A percentile compares a stretch with the other conserved stretches of the same genome.
Evolutionary conservation across 306 rosid genomes (phyloP).

Genomic region (Vicia villosa): DNA sequence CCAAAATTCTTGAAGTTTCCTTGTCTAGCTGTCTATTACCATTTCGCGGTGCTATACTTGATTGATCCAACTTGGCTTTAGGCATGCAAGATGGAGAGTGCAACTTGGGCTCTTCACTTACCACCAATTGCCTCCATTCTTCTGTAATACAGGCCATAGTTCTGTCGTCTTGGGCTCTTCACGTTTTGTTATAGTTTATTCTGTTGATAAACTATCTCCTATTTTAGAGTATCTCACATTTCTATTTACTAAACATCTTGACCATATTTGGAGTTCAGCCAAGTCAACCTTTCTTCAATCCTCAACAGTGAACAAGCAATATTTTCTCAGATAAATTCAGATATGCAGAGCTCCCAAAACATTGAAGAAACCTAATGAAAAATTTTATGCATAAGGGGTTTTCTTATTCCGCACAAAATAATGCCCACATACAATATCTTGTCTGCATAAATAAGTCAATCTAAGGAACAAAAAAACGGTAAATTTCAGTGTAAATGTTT

Average conservation of each 20-base stretch:
- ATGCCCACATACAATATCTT: constrained; percentile 14
- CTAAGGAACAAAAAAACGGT: neutral
- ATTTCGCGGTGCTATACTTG: constrained; percentile 44
- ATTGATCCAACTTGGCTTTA: constrained; percentile 49
- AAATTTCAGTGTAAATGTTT: constrained; percentile 17
- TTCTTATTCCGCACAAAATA: constrained; percentile 7
- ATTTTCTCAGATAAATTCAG: constrained; percentile 19
- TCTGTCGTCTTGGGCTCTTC: constrained; percentile 43
- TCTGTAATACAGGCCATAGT: constrained; percentile 53
- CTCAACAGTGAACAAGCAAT: constrained; percentile 15
- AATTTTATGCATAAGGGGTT: constrained; percentile 9
- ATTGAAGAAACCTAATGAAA: constrained; percentile 11
- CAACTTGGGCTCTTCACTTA: constrained; percentile 53
- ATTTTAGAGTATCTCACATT: constrained; percentile 1
- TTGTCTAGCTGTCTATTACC: constrained; percentile 52
- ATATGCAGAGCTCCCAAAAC: constrained; percentile 14
- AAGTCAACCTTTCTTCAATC: neutral
- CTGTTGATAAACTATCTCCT: neutral
- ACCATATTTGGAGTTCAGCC: neutral
- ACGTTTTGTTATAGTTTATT: neutral
- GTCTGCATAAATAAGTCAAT: constrained; percentile 14
- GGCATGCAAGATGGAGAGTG: constrained; percentile 50
- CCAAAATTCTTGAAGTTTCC: constrained; percentile 76
- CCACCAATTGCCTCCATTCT: constrained; percentile 80
- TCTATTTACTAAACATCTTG: neutral